Percentiles rank a stretch among this genome's conserved stretches.
phyloP scores from a whole-genome alignment of 345 rosid species.

The Zanthoxylum bungeanum region DNA sequence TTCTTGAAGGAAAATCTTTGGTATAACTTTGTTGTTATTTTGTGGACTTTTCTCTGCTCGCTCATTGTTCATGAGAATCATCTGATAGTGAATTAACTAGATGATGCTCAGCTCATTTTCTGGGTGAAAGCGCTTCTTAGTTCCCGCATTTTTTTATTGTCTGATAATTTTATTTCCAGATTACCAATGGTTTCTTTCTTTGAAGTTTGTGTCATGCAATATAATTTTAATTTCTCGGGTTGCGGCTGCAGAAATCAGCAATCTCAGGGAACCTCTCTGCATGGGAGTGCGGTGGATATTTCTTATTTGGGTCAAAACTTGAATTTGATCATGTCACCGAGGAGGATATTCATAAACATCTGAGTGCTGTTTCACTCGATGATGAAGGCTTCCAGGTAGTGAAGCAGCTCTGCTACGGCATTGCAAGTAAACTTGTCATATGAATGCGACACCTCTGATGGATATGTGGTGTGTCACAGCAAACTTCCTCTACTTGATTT shows the following conservation, averaged over 20 bases:
- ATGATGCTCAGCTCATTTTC: too few relatives aligned
- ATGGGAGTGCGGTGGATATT: conserved; percentile 41
- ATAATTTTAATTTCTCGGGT: not conserved
- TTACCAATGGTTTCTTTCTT: not conserved
- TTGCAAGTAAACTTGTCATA: conserved; percentile 18
- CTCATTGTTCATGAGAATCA: not conserved
- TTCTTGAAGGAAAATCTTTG: not conserved
- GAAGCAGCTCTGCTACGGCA: conserved; percentile 30
- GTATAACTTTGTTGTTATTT: too few relatives aligned
- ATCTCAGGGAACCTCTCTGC: conserved; percentile 26
- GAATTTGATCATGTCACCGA: conserved; percentile 34
- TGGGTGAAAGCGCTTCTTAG: not conserved
- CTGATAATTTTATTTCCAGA: not conserved
- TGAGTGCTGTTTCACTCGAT: conserved; percentile 24
- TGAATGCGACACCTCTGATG: conserved; percentile 14
- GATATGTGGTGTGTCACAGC: conserved; percentile 11
- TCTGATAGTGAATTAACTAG: too few relatives aligned
- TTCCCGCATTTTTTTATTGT: not conserved
- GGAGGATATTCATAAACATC: conserved; percentile 20
- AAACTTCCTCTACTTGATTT: not conserved
- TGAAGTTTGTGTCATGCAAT: not conserved
- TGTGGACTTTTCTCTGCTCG: not conserved
- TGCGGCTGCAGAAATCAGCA: conserved; percentile 10
- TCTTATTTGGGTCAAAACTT: conserved; percentile 23
- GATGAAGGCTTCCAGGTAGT: conserved; percentile 27